phyloP scores from a whole-genome alignment of 1,284 basidiomycete species.

The Cutaneotrichosporon daszewskae region DNA sequence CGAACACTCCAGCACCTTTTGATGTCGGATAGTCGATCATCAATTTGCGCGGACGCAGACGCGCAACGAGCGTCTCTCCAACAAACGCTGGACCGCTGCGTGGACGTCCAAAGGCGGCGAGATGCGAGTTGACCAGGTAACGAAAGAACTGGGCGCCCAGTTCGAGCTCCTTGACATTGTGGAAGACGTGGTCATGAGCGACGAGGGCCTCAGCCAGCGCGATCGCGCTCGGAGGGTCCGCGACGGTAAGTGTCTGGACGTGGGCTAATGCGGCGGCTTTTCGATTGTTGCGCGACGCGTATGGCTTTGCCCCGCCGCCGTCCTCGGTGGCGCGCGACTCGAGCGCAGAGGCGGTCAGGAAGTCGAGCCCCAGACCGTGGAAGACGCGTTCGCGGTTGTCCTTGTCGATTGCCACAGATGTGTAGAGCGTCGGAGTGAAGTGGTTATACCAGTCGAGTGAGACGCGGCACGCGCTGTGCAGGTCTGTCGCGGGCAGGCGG shows the following conservation, averaged over 20 bases:
- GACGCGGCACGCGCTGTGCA: constrained; percentile 4
- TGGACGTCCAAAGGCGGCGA: constrained; percentile 14
- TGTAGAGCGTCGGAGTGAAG: constrained; percentile 10
- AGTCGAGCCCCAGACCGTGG: constrained; percentile 13
- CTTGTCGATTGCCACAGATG: constrained; percentile 2
- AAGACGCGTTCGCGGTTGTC: constrained; percentile 7
- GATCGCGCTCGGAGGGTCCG: constrained; percentile 2
- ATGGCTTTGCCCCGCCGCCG: neutral
- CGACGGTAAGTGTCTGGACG: constrained; percentile 2
- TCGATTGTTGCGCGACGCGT: neutral
- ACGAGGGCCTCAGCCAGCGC: constrained; percentile 14
- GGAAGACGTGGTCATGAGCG: constrained; percentile 3
- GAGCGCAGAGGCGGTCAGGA: constrained; percentile 9
- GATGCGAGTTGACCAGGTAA: constrained; percentile 13
- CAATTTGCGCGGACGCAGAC: constrained; percentile 7
- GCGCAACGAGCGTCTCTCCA: constrained; percentile 14
- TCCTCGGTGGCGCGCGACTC: constrained; percentile 11
- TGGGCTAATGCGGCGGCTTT: constrained; percentile 7
- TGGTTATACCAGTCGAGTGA: constrained; percentile 6
- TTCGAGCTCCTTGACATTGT: constrained; percentile 5
- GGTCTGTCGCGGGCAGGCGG: constrained; percentile 2
- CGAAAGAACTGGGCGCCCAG: constrained; percentile 13
- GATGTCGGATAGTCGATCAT: constrained; percentile 10
- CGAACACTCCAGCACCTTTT: constrained; percentile 5
- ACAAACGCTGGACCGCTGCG: constrained; percentile 13